phyloP scores from a whole-genome alignment of 1,139 yeast genomes.

The Debaryomyces coudertii region DNA sequence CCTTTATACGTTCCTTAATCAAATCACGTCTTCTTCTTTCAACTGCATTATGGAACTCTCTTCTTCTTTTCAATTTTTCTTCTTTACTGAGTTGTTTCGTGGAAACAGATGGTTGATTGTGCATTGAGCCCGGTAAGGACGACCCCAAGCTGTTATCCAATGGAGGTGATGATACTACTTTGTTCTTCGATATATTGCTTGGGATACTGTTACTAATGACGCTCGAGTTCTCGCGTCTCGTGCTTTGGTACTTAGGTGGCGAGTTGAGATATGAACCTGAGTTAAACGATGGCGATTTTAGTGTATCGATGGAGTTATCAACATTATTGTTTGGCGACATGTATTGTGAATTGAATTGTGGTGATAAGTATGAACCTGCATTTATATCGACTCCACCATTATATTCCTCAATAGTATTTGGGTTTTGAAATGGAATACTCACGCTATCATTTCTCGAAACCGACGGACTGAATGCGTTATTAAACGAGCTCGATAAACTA shows the following conservation, averaged over 20 bases:
- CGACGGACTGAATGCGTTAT: slow-evolving; percentile 33
- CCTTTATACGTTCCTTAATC: slow-evolving; percentile 75
- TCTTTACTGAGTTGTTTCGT: slow-evolving; percentile 63
- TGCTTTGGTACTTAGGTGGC: slow-evolving; percentile 32
- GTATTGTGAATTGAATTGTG: slow-evolving; percentile 27
- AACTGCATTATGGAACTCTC: slow-evolving; percentile 82
- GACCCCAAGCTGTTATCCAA: slow-evolving; percentile 24
- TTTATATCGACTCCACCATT: slow-evolving; percentile 20
- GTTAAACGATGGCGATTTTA: slow-evolving; percentile 32
- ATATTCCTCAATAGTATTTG: slow-evolving; percentile 18
- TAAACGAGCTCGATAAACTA: slow-evolving; percentile 19
- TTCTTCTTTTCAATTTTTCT: slow-evolving; percentile 66
- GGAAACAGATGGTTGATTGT: slow-evolving; percentile 21
- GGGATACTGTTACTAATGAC: slow-evolving; percentile 30
- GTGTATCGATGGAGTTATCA: slow-evolving; percentile 32
- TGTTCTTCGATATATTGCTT: slow-evolving; percentile 18
- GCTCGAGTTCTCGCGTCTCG: slow-evolving; percentile 3
- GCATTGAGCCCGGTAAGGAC: slow-evolving; percentile 27
- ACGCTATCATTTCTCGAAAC: slow-evolving; percentile 38
- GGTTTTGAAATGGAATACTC: slow-evolving; percentile 26
- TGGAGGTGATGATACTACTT: slow-evolving; percentile 10
- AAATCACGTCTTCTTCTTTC: slow-evolving; percentile 78
- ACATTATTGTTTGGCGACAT: slow-evolving; percentile 25
- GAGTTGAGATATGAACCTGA: slow-evolving; percentile 37
- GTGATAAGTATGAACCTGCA: slow-evolving; percentile 31